These are phyloP conservation scores for Leptographium galeiforme DNA, from an alignment of 2,329 filamentous ascomycete genomes.

Conservation along the genomic window DNA sequence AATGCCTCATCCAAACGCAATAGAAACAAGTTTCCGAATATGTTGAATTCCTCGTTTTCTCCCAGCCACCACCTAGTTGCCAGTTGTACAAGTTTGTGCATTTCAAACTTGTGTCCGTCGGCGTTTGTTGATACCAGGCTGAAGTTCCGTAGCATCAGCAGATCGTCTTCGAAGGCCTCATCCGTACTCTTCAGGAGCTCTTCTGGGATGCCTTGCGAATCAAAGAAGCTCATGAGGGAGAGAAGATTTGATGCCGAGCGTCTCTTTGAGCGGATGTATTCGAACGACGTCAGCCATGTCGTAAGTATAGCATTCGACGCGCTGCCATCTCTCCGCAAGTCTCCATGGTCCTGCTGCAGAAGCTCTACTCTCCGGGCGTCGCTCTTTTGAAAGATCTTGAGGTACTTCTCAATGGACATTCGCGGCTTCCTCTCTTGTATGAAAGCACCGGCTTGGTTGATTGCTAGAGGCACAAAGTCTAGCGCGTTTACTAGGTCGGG, in stretches of 20 bases:
- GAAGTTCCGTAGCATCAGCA: neutral
- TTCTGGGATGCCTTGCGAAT: neutral
- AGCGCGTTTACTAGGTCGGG: neutral
- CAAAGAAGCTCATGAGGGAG: neutral
- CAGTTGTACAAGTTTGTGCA: neutral
- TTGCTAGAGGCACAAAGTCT: neutral
- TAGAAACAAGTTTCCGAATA: neutral
- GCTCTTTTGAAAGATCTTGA: neutral
- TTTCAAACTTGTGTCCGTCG: neutral
- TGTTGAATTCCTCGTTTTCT: neutral
- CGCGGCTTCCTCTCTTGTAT: neutral
- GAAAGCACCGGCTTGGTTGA: neutral
- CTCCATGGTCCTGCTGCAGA: neutral
- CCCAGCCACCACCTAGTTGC: neutral
- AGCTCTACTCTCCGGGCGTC: neutral
- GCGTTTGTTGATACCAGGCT: neutral
- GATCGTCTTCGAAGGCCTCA: neutral
- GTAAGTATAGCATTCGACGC: neutral
- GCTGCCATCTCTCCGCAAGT: neutral
- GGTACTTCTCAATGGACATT: neutral
- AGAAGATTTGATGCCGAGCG: neutral
- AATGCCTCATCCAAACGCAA: neutral
- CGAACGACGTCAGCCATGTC: neutral
- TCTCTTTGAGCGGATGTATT: neutral
- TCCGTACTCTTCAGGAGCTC: neutral